Evolutionary conservation across 73 alveolate species (phyloP), one percentile per base, ranked within the genome.

Genomic region (Effrenium voratum): DNA sequence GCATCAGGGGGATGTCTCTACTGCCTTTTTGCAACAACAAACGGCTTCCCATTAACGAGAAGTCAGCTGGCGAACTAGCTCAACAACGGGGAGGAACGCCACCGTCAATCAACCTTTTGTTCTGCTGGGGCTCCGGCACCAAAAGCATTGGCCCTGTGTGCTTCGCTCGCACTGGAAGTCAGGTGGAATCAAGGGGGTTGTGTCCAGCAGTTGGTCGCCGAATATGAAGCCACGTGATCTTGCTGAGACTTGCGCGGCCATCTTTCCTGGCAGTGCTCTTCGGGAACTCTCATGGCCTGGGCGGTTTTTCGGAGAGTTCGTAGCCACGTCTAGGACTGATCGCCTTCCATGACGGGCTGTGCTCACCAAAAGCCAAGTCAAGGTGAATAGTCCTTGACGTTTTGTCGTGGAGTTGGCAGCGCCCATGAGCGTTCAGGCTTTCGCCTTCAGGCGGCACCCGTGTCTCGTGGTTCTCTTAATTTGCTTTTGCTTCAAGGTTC

Each of bases 211-310:
- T 63, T 63, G 77, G 77, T 63, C 77, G n/a, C 77, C n/a, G 77
- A 40, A 40, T 63, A 40, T 30, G 77, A 63, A 63, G 77, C 77
- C 77, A 40, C 77, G n/a, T 63, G 77, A 63, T 63, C 77, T 40
- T n/a, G 44, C 1, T 34, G 77, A 63, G n/a, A 40, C 77, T 63
- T 63, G 77, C n/a, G n/a, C n/a, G n/a, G n/a, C n/a, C n/a, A 30
- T 60, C 75, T 60, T 60, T 60, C 75, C 75, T 60, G 30, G 75
- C 75, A 60, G 75, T 60, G 77, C 77, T 40, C 77, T 63, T 63
- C n/a, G 77, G 77, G 77, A 63, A 63, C 77, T 63, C 77, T 63
- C 77, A 6, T 63, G 77, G 77, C 77, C 77, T 22, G 77, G n/a
- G 77, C 77, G 77, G 22, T 40, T 40, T 30, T 63, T 22, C 41